A percentile compares a stretch with the other conserved stretches of the same genome.
Evolutionary conservation across 2,329 filamentous ascomycete genomes (phyloP).

Genomic region (Claviceps sp.): DNA sequence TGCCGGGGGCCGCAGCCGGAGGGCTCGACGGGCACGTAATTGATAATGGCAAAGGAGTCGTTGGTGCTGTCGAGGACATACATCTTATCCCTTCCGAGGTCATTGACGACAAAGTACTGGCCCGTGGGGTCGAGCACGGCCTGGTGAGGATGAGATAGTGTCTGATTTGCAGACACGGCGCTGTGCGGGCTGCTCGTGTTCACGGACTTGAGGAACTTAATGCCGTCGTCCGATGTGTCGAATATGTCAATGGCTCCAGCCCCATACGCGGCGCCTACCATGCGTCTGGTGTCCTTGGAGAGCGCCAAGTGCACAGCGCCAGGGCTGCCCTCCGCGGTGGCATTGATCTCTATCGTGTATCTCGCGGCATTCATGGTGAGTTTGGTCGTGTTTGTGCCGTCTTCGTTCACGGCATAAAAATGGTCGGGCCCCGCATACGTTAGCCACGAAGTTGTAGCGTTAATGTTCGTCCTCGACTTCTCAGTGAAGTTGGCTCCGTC

Average conservation of each 20-base stretch:
- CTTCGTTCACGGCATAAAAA: constrained; percentile 37
- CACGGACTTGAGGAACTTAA: constrained; percentile 26
- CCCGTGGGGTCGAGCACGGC: constrained; percentile 34
- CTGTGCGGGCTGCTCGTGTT: constrained; percentile 20
- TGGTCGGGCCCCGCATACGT: constrained; percentile 23
- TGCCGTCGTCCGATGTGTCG: constrained; percentile 24
- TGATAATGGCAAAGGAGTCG: constrained; percentile 25
- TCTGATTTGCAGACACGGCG: constrained; percentile 20
- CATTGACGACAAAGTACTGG: constrained; percentile 33
- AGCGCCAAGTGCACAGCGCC: constrained; percentile 37
- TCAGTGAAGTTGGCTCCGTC: constrained; percentile 26
- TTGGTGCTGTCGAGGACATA: constrained; percentile 30
- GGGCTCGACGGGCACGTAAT: constrained; percentile 19
- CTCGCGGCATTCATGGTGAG: constrained; percentile 23
- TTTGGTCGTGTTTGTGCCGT: constrained; percentile 23
- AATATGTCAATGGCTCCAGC: constrained; percentile 31
- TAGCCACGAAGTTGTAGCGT: constrained; percentile 34
- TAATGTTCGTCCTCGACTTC: constrained; percentile 18
- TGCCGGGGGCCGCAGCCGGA: constrained; percentile 36
- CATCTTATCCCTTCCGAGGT: constrained; percentile 36
- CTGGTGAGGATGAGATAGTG: constrained; percentile 31
- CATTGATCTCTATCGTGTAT: constrained; percentile 15
- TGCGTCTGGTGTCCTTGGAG: constrained; percentile 28
- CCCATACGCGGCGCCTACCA: constrained; percentile 32
- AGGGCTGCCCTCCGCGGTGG: constrained; percentile 19